A percentile compares a stretch with the other conserved stretches of the same genome.
These are phyloP conservation scores for Cladosporium velox DNA, from an alignment of 2,329 filamentous ascomycete genomes.

Conservation along the genomic window DNA sequence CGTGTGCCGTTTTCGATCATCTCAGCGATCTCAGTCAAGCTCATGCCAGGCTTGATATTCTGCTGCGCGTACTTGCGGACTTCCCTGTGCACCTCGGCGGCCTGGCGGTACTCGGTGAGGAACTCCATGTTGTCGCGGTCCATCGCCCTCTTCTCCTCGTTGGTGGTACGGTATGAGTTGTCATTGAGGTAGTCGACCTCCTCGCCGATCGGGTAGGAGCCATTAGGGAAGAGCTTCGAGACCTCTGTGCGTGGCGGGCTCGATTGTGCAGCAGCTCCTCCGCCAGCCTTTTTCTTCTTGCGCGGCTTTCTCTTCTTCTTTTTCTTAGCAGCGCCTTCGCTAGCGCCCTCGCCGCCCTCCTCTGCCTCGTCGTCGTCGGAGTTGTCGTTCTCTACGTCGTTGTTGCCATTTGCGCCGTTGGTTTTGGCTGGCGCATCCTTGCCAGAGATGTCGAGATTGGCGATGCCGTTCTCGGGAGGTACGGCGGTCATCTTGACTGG, in stretches of 20 bases:
- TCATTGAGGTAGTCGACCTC: slow-evolving; percentile 48
- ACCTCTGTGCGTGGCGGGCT: slow-evolving; percentile 51
- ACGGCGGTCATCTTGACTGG: slow-evolving; percentile 33
- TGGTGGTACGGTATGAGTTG: slow-evolving; percentile 49
- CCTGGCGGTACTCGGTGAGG: slow-evolving; percentile 57
- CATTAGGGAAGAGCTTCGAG: slow-evolving; percentile 48
- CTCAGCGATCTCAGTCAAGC: slow-evolving; percentile 53
- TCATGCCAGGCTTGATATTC: slow-evolving; percentile 53
- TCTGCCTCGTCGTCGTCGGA: slow-evolving; percentile 42
- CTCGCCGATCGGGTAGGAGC: slow-evolving; percentile 50
- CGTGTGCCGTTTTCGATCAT: slow-evolving; percentile 58
- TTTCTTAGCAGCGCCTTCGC: slow-evolving; percentile 47
- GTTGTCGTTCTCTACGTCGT: slow-evolving; percentile 37
- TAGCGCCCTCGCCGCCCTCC: slow-evolving; percentile 32
- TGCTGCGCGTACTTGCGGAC: slow-evolving; percentile 54
- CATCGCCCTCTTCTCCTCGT: slow-evolving; percentile 50
- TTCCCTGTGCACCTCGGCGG: slow-evolving; percentile 59
- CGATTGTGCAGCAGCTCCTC: slow-evolving; percentile 44
- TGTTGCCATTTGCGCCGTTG: slow-evolving; percentile 29
- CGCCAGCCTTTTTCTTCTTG: slow-evolving; percentile 38
- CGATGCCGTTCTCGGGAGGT: slow-evolving; percentile 31
- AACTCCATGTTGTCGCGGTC: slow-evolving; percentile 51
- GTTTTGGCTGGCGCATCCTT: slow-evolving; percentile 22
- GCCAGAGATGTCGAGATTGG: slow-evolving; percentile 30
- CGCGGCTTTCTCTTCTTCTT: slow-evolving; percentile 48